Evolutionary conservation across 1,139 yeast species (phyloP).

Genomic region (Hansenula anomala): DNA sequence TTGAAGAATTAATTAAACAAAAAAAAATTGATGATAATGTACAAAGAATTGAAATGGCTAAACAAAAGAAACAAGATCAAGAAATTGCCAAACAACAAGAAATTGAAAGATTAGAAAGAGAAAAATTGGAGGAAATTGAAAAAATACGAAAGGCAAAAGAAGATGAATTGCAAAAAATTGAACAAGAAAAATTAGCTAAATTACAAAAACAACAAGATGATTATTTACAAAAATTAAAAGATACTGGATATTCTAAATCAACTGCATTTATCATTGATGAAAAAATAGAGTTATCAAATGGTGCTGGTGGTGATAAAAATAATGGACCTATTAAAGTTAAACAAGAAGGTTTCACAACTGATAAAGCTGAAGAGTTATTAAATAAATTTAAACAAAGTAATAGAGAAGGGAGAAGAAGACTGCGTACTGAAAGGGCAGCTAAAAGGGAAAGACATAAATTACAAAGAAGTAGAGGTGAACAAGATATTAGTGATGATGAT

Average conservation of each 20-base stretch:
- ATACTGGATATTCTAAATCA: not conserved
- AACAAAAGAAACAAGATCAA: not conserved
- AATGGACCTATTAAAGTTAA: not conserved
- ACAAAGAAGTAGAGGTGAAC: conserved; percentile 2
- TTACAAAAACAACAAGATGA: not conserved
- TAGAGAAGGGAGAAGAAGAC: conserved; percentile 1
- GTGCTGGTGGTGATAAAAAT: too few species aligned
- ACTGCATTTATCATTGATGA: not conserved
- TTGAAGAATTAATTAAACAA: too few species aligned
- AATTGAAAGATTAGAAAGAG: not conserved
- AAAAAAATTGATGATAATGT: too few species aligned
- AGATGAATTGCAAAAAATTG: too few species aligned
- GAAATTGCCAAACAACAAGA: not conserved
- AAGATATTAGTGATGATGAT: conserved; percentile 4
- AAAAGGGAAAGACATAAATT: not conserved
- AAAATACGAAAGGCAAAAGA: too few species aligned
- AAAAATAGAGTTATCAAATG: too few species aligned
- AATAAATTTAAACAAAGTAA: not conserved
- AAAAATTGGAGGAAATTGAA: not conserved
- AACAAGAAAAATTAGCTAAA: too few species aligned
- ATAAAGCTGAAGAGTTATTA: not conserved
- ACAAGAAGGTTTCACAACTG: not conserved
- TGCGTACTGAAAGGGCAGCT: not conserved
- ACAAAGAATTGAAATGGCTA: not conserved
- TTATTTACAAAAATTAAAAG: not conserved